Base-by-base conservation (phyloP, 1,284 basidiomycete genomes). In the Malassezia japonica region DNA sequence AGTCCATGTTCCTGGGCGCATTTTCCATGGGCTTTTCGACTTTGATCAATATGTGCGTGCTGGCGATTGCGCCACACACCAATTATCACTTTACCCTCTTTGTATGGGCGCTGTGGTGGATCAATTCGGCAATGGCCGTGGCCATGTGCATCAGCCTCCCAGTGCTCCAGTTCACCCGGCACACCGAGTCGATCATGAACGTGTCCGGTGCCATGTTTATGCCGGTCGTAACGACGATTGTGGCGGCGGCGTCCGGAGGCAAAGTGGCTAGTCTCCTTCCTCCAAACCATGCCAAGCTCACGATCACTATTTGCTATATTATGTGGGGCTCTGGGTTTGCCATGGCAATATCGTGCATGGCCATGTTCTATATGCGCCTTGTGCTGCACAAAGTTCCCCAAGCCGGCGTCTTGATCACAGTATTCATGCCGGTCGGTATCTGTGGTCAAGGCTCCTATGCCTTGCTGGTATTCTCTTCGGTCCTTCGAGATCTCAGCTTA, bases 21-120 rank as follows among this genome's bases (percentile, higher is more conserved):
- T 80, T 83, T 48, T 80, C 83, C 0, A 86, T 87, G 83, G 84
- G 80, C 4, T 77, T 79, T 12, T 33, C 80, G 0, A 86, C 85
- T 0, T 74, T 86, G 28, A 77, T 86, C 50, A 80, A 67, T 60
- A 76, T 77, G 76, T 65, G 82, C 47, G 81, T 72, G 1, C 62
- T 74, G 25, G 67, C 67, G 2, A 74, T 73, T 43, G 70, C 74
- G 1, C 67, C 72, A 1, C 63, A 64, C 0, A 77, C 80, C 31
- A 82, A 83, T 8, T 70, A 65, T 31, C 44, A 64, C 0, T 84
- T 85, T 67, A 73, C 82, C 0, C 80, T 79, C 47, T 73, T 80
- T 29, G 74, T 84, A 16, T 84, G 84, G 80, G 78, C 67, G 1
- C 64, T 85, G 9, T 87, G 86, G 85, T 87, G 84, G 85, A 57